Base-by-base conservation (phyloP, 805 yeast genomes). In the Kuraishia piskuri region DNA sequence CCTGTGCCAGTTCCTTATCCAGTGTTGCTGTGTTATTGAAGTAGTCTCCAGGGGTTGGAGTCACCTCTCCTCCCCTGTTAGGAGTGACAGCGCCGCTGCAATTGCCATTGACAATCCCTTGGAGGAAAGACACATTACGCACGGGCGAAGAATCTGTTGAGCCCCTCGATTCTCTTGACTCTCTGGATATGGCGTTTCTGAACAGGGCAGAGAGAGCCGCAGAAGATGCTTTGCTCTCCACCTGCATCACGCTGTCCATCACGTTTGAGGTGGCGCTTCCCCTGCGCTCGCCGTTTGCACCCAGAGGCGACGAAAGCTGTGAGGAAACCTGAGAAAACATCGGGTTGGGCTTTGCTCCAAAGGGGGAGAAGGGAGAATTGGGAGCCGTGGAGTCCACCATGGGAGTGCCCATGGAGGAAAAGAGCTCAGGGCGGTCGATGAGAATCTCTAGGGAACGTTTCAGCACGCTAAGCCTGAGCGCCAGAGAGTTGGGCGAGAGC, bases 391-490 rank as follows among this genome's bases (percentile, higher is more conserved):
- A 21, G 9, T 20, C 26, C 2, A 47, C 21, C 3, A 23, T 26
- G 37, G 55, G 49, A 1, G 57, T 45, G 22, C 55, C 57, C 53
- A 59, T 52, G n/a, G 58, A 59, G n/a, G 53, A 52, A 58, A 69
- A 68, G 60, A 75, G 64, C 48, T 72, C 76, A 0, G 91, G 90
- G 52, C 87, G 71, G 44, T 83, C 86, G 51, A 84, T 71, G 45
- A 89, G 69, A 46, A 88, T 85, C 64, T 88, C 90, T 52, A 89
- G 68, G 5, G 95, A 86, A 58, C 94, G 70, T 62, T 84, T 87
- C 59, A 89, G 71, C 17, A 88, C 90, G 53, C 83, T 83, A 56
- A 89, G 68, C 53, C 96, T 72, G 50, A 88, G 78, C 0, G 94
- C 88, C 53, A 89, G 67, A 1, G 95, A 85, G 63, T 87, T 86